These are phyloP conservation scores for Clarireedia monteithiana DNA, from an alignment of 2,329 filamentous ascomycete species.

Conservation along the genomic window DNA sequence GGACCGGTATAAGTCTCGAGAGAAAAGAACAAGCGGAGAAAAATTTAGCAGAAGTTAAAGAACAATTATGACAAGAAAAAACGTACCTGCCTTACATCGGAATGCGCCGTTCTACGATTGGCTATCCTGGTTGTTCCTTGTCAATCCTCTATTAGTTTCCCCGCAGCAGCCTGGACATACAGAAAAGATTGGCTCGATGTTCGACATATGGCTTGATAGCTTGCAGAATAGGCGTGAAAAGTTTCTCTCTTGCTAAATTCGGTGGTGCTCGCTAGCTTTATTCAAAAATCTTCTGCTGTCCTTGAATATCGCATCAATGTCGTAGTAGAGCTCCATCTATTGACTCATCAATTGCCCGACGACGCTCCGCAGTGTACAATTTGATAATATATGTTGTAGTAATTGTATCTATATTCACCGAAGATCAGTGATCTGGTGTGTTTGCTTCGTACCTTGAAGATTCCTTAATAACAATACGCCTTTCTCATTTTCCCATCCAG, in stretches of 20 bases:
- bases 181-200: not conserved
- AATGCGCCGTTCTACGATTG: slow-evolving; percentile 7
- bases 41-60: not conserved
- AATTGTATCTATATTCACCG: not conserved
- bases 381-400: not conserved
- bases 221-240: not conserved
- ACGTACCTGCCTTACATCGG: not conserved
- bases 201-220: not conserved
- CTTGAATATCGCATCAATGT: not conserved
- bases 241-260: not conserved
- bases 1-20: not conserved
- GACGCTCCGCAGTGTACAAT: not conserved
- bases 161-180: not conserved
- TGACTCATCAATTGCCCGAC: slow-evolving; percentile 1
- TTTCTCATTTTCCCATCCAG: too few species aligned
- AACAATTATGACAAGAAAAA: not conserved
- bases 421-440: too few species aligned
- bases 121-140: not conserved
- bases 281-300: not conserved
- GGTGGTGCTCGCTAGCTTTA: not conserved
- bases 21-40: not conserved
- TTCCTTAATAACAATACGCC: too few species aligned
- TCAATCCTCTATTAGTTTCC: not conserved
- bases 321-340: not conserved
- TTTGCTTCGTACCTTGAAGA: too few species aligned